Base-by-base conservation (phyloP, 805 yeast species). In the Monosporozyma aerobia region DNA sequence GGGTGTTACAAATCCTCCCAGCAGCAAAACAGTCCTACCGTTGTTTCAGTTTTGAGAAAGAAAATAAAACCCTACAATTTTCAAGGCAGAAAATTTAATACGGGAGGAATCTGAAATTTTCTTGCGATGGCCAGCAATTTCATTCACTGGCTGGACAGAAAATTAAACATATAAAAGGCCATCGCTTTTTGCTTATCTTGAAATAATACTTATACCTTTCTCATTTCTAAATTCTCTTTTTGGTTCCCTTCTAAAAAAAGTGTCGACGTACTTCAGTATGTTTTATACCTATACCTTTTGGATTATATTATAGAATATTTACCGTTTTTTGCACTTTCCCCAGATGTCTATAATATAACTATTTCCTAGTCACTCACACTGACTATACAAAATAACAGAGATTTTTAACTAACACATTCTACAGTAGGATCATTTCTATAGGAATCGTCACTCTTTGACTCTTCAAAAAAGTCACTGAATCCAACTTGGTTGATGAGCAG, bases 381-480 rank as follows among this genome's bases (percentile, higher is more conserved):
- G 25, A 43, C 23, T 23, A 27, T 10, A 43, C 11, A 13, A 50
- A 53, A 47, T 49, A 50, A 49, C 53, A 50, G 55, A 50, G 53
- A 49, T 33, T 33, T 59, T 58, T 57, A 59, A 69, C 79, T 76
- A 75, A 76, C 79, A 63, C 73, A 68, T 70, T 62, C 75, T 59
- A 69, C 69, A 76, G 80, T 89, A 87, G 96, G 96, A 90, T 89
- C 97, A 89, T 89, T 89, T 90, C 96, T 89, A 89, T 90, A 89
- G 97, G 85, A 82, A 82, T 87, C 96, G 95, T 86, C 96, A 87
- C 94, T 86, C 92, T 86, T 85, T 87, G 95, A 85, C 92, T 88
- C 92, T 85, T 85, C 88, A 81, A 83, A 89, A 83, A 92, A 89
- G 96, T 95, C 95, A 89, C 94, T 85, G 90, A 87, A 85, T 87